Percentiles rank a stretch among this genome's conserved stretches.
These are phyloP conservation scores for Aspergillus transmontanensis DNA, from an alignment of 2,329 filamentous ascomycete genomes.

Conservation along the genomic window DNA sequence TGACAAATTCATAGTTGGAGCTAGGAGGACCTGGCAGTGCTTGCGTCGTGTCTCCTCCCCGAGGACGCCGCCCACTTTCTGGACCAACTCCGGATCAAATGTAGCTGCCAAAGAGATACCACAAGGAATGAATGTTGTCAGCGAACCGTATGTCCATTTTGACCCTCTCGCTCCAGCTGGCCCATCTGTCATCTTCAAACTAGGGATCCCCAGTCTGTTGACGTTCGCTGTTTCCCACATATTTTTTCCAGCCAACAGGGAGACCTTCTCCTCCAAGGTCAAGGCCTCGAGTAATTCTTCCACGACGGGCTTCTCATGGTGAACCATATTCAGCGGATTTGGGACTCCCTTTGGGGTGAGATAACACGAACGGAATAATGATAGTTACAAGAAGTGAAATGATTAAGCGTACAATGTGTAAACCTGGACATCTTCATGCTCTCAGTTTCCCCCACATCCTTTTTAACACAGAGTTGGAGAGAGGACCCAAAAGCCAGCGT, in stretches of 20 bases:
- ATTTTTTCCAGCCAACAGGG: constrained; percentile 2
- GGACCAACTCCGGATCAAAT: constrained; percentile 1
- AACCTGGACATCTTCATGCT: neutral
- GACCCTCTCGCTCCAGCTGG: constrained; percentile 8
- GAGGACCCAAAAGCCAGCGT: neutral
- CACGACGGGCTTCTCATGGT: neutral
- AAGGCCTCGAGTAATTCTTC: neutral
- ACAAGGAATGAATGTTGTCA: constrained; percentile 9
- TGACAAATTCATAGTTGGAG: constrained; percentile 7
- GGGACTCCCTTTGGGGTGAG: neutral
- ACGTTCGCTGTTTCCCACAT: constrained; percentile 5
- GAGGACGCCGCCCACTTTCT: neutral
- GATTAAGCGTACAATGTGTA: neutral
- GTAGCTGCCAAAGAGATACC: constrained; percentile 4
- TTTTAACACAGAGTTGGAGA: neutral
- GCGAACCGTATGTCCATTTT: constrained; percentile 1
- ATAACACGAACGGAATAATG: neutral
- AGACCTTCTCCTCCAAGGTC: constrained; percentile 4
- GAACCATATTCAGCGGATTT: neutral
- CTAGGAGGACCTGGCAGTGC: constrained; percentile 4
- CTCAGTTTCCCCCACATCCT: neutral
- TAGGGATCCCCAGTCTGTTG: neutral
- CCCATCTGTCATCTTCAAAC: constrained; percentile 10
- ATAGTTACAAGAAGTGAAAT: neutral
- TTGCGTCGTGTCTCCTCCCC: constrained; percentile 3